Base-by-base conservation (phyloP, 2,329 filamentous ascomycete species). In the Alternaria gaisen region DNA sequence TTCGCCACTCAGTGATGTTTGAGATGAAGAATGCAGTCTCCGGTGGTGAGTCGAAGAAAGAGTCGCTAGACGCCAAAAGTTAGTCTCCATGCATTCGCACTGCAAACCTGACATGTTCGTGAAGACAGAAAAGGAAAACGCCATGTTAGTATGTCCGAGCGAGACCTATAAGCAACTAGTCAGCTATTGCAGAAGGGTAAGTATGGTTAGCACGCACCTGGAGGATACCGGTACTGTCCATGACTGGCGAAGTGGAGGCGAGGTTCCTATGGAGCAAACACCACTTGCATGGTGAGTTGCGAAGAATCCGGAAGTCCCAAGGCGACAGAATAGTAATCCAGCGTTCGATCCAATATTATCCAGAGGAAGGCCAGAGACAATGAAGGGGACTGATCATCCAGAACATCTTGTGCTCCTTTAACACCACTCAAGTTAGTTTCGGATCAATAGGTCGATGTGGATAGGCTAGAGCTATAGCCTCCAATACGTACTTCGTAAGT, bases 1-100 rank as follows among this genome's bases (percentile, higher is more conserved):
- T 77, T 65, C 71, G 78, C 79, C 79, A 80, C 75, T 79, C 72
- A 63, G 76, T 73, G 71, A 80, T 79, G 72, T 79, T 75, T 59
- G 74, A 75, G 47, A 75, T 70, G 60, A 69, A 73, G 70, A 73
- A 78, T 66, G 69, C 73, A 58, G 74, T 65, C 70, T 72, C 70
- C 66, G 70, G 65, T 63, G 69, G 69, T 69, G 69, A 69, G 65
- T 79, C 77, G 70, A 77, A 78, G 72, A 70, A 73, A 72, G 73
- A 76, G 68, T 77, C 75, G 77, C 78, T 80, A 72, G 69, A 71
- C 62, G 58, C 57, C 67, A 70, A 66, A 74, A 74, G 75, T 79
- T 74, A 79, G 77, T 79, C 56, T 61, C 67, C 60, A 70, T 69
- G 72, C 68, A 61, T 42, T 38, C 34, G 18, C 52, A 28, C 44